phyloP scores from a whole-genome alignment of 306 rosid genomes.

The Rosa multiflora region DNA sequence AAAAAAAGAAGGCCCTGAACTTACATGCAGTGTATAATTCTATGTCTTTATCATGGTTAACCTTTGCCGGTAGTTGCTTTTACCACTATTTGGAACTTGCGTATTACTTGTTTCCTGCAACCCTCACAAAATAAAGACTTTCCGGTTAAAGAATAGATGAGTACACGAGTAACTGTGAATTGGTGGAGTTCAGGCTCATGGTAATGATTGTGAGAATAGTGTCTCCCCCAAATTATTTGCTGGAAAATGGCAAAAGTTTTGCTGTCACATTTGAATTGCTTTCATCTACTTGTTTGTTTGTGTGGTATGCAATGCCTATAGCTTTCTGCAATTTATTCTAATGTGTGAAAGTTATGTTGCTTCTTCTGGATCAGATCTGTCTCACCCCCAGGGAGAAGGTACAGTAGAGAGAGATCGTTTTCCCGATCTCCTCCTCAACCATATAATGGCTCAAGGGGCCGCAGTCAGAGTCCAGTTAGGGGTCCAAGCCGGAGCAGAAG shows the following conservation, averaged over 20 bases:
- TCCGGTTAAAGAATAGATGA: background rate
- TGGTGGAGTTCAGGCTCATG: too few relatives aligned
- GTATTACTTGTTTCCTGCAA: background rate
- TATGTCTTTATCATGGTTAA: background rate
- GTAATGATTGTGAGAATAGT: too few relatives aligned
- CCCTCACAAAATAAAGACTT: background rate
- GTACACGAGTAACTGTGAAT: background rate
- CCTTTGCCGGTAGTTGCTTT: background rate
- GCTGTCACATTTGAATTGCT: background rate
- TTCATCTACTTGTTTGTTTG: background rate
- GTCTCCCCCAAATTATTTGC: too few relatives aligned
- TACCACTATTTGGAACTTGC: background rate
- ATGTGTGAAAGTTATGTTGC: background rate
- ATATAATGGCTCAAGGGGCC: slow-evolving; percentile 66
- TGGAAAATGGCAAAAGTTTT: too few relatives aligned
- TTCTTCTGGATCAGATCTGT: slow-evolving; percentile 50
- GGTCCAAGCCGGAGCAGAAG: slow-evolving; percentile 47
- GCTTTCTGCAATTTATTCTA: background rate
- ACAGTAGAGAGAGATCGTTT: slow-evolving; percentile 62
- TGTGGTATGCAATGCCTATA: background rate
- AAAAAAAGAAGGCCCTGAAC: background rate
- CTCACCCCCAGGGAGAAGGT: slow-evolving; percentile 70
- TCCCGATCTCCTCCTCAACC: slow-evolving; percentile 53
- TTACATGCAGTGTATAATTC: background rate
- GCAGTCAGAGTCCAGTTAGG: slow-evolving; percentile 64